Conservation (phyloP, 2,329 filamentous ascomycete species). For the Stachybotrys chlorohalonatus region DNA sequence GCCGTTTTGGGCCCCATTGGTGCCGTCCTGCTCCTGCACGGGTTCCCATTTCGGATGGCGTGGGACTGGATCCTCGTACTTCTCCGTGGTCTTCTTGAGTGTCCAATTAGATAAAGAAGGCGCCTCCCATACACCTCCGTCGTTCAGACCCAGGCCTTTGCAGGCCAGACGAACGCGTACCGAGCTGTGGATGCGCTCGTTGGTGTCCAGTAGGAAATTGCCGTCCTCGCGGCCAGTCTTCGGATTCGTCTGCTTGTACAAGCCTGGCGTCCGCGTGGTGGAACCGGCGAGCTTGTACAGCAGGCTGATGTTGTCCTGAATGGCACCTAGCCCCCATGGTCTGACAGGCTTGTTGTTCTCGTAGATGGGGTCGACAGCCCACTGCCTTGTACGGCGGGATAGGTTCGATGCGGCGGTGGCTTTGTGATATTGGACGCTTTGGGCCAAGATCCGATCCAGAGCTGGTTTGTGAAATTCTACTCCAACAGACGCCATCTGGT, state of each 20-base stretch:
- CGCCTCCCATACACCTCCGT: conserved; percentile 36
- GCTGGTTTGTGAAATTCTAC: conserved; percentile 37
- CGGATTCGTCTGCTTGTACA: conserved; percentile 36
- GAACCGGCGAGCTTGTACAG: conserved; percentile 35
- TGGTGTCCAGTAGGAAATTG: conserved; percentile 39
- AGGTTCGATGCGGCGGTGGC: conserved; percentile 3
- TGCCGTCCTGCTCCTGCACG: conserved; percentile 10
- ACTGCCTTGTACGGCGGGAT: conserved; percentile 12
- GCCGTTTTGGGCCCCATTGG: conserved; percentile 12
- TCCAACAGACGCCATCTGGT: conserved; percentile 41
- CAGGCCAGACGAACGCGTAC: conserved; percentile 44
- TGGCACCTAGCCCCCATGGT: conserved; percentile 38
- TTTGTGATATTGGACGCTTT: conserved; percentile 22
- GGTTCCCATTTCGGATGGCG: conserved; percentile 22
- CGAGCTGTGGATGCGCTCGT: conserved; percentile 46
- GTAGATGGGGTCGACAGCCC: conserved; percentile 41
- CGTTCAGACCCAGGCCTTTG: conserved; percentile 39
- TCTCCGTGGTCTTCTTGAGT: conserved; percentile 23
- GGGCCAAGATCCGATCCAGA: conserved; percentile 29
- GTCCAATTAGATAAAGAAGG: conserved; percentile 35
- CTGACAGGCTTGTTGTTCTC: conserved; percentile 36
- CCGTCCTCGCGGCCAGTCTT: conserved; percentile 23
- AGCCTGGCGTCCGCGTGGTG: conserved; percentile 34
- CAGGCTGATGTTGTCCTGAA: conserved; percentile 26
- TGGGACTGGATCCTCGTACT: conserved; percentile 25